Evolutionary conservation across 495 filamentous ascomycete genomes (phyloP), one percentile per base, ranked within the genome.

Genomic region (Sporormia fimetaria): DNA sequence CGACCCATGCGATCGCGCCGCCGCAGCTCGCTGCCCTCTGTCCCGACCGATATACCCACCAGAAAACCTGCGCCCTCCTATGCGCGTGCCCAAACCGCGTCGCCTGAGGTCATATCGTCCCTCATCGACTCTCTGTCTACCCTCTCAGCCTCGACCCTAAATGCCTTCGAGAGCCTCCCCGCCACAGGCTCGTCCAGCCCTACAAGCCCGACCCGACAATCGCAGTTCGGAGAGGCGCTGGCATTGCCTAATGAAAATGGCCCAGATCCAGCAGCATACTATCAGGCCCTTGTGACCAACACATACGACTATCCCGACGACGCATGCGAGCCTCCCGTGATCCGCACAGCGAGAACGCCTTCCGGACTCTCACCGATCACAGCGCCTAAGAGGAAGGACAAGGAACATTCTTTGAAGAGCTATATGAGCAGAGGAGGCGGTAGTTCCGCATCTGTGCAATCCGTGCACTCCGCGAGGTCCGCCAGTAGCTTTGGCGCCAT

Each of bases 31-130:
- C 42, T 48, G 20, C 42, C 45, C 15, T 37, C 42, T 10, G 39
- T 31, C 16, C 16, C 35, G 15, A 37, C 39, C 12, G 54, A 57
- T 21, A n/a, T 34, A 15, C 51, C 33, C 18, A 15, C 39, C 21
- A 50, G 38, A 36, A 51, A 42, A 30, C 49, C 46, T 42, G 55
- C 62, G 25, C 54, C 58, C 37, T 72, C 69, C 44, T 55, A 60
- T 30, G 58, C 70, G 22, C 59, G 61, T 32, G 37, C 74, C 20
- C 60, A 71, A 31, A 74, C 84, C 31, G 79, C 83, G 1, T 90
- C 87, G 10, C 85, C 90, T 18, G 87, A 93, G 61, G 82, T 98
- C 33, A 96, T 98, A 46, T 87, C 83, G 35, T 86, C 82, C 26
- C 69, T 98, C 36, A 93, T 98, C 59, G 87, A 86, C 36, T 90